Evolutionary conservation across 192 early-diverging fungal species (phyloP).

Genomic region (Backusella macrospora): DNA sequence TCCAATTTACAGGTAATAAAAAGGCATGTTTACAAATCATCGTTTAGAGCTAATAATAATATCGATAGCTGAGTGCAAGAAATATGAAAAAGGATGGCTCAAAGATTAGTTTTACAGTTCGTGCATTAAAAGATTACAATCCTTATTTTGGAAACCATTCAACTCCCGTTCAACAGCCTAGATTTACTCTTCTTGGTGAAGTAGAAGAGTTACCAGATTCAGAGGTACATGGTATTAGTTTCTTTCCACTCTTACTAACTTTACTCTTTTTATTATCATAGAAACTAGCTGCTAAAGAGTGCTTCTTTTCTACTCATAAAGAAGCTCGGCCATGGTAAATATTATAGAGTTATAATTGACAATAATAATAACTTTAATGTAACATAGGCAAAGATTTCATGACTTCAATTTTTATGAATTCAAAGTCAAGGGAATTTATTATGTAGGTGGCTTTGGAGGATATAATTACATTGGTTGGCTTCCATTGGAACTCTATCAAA

Average conservation of each 20-base stretch:
- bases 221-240: neutral
- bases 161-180: conserved; percentile 45
- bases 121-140: conserved; percentile 37
- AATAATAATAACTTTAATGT: neutral
- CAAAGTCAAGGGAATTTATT: conserved; percentile 47
- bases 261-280: neutral
- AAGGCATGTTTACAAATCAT: neutral
- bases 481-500: conserved; percentile 40
- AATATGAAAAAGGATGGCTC: conserved; percentile 24
- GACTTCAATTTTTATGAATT: conserved; percentile 53
- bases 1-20: conserved; percentile 43
- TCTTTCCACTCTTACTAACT: neutral
- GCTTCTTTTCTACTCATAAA: conserved; percentile 46
- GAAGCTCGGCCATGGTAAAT: conserved; percentile 44
- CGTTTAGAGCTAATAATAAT: neutral
- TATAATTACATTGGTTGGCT: conserved; percentile 60
- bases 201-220: conserved; percentile 29
- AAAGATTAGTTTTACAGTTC: conserved; percentile 46
- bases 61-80: conserved; percentile 27
- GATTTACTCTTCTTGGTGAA: conserved; percentile 49
- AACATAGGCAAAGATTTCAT: conserved; percentile 39
- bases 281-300: conserved; percentile 37
- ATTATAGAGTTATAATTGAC: neutral
- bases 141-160: conserved; percentile 20
- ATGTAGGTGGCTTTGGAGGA: conserved; percentile 57